Percentiles rank a stretch among this genome's conserved stretches.
Conservation (phyloP, 1,284 basidiomycete genomes). For the Athelia psychrophila region DNA sequence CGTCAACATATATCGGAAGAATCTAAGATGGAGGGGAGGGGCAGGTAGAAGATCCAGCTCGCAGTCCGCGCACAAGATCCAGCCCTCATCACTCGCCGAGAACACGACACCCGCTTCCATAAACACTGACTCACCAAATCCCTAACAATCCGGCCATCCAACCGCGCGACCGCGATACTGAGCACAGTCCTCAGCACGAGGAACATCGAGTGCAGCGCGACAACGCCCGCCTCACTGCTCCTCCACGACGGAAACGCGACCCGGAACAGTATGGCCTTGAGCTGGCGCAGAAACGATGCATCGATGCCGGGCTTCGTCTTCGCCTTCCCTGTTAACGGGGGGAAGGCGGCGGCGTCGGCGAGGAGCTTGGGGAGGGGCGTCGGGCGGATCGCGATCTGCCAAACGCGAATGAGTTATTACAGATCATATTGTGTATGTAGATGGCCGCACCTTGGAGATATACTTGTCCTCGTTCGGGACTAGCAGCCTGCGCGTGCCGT, state of each 20-base stretch:
- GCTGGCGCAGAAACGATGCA: slow-evolving; percentile 76
- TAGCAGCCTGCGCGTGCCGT: slow-evolving; percentile 62
- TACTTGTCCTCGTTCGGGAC: slow-evolving; percentile 59
- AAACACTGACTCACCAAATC: slow-evolving; percentile 82
- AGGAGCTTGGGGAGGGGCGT: slow-evolving; percentile 41
- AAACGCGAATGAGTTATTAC: slow-evolving; percentile 1
- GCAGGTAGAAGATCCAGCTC: neutral
- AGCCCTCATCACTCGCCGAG: no score
- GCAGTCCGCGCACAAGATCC: neutral
- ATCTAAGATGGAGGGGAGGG: no score
- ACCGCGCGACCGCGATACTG: slow-evolving; percentile 82
- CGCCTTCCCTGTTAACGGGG: slow-evolving; percentile 37
- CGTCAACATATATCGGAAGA: neutral
- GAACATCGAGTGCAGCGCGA: slow-evolving; percentile 84
- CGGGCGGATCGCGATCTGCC: slow-evolving; percentile 44
- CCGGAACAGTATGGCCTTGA: slow-evolving; percentile 68
- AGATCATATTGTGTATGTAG: neutral
- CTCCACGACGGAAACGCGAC: slow-evolving; percentile 74
- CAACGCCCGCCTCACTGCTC: slow-evolving; percentile 77
- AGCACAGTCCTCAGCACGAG: slow-evolving; percentile 85
- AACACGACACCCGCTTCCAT: no score
- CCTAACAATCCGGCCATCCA: slow-evolving; percentile 90
- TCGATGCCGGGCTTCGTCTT: slow-evolving; percentile 71
- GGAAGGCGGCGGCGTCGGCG: slow-evolving; percentile 51
- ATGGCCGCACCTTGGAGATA: slow-evolving; percentile 50